Evolutionary conservation across 2,329 filamentous ascomycete species (phyloP), one percentile per base, ranked within the genome.

Genomic region (Botrytis pseudocinerea): DNA sequence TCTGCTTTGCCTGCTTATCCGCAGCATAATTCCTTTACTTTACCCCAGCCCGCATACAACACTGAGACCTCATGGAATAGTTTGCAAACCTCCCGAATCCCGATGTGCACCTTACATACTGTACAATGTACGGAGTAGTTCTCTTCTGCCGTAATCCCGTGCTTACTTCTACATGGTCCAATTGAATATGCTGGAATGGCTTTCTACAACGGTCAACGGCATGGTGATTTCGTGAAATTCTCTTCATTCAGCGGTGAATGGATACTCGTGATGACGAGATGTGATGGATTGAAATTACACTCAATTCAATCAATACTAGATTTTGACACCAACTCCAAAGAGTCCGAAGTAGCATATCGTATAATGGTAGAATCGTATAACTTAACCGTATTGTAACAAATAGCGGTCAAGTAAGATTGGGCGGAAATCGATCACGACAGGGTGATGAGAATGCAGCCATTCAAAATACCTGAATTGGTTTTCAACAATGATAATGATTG

Each of bases 341-440:
- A 57, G 48, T 57, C 28, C 51, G 14, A n/a, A 57, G 51, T 8
- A 57, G 48, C 22, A 48, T 51, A 42, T 57, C 40, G 46, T 38
- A 35, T 71, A n/a, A 42, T 60, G 12, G 63, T 48, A 68, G 20
- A 79, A 79, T 78, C 72, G 76, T 38, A 38, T 38, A 38, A 8
- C 38, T 38, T n/a, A 78, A 79, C 78, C 72, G 76, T 76, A 73
- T 74, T 73, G 75, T 76, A 64, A 66, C 64, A 79, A 76, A 73
- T 61, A 74, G 77, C 76, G 76, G 78, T 79, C 78, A 76, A 69
- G 59, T 60, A 48, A 77, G 80, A 82, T 82, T 82, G 81, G 80
- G 74, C 77, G 63, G 42, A 40, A 57, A 38, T 69, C 70, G 40
- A 69, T 61, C 63, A 72, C 63, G 28, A 72, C 70, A 69, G 63